Conservation (phyloP, 352 stramenopile genomes). For the Globisporangium cederbergense region DNA sequence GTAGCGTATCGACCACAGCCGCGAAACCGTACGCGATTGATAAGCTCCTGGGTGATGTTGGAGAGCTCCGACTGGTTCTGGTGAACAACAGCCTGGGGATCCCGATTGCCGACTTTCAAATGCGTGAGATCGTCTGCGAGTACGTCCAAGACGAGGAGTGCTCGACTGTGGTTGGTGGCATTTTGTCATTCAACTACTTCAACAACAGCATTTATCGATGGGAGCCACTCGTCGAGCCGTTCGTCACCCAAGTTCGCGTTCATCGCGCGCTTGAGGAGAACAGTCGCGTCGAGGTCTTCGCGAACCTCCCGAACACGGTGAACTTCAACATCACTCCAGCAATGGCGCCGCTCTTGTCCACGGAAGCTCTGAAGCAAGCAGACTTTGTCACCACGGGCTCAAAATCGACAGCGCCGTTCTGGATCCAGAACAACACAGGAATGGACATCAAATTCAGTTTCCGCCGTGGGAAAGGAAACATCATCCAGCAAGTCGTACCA, state of each 20-base stretch:
- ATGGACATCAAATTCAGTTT: conserved; percentile 86
- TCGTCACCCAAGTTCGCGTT: conserved; percentile 73
- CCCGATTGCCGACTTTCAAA: conserved; percentile 82
- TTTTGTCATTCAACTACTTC: conserved; percentile 86
- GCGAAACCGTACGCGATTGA: conserved; percentile 49
- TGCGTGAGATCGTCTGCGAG: conserved; percentile 86
- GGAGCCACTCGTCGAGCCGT: conserved; percentile 84
- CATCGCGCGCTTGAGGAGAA: conserved; percentile 69
- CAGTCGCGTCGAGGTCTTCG: conserved; percentile 73
- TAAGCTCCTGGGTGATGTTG: conserved; percentile 83
- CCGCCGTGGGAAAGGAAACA: conserved; percentile 65
- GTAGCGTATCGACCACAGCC: not conserved
- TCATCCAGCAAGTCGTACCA: conserved; percentile 74
- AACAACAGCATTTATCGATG: conserved; percentile 91
- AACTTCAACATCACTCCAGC: conserved; percentile 88
- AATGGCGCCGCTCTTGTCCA: conserved; percentile 82
- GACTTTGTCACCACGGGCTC: conserved; percentile 86
- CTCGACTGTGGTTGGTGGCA: conserved; percentile 72
- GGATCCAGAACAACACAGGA: conserved; percentile 86
- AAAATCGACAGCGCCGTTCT: conserved; percentile 87
- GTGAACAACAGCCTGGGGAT: conserved; percentile 89
- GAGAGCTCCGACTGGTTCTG: conserved; percentile 76
- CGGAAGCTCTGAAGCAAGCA: conserved; percentile 72
- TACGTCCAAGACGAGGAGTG: conserved; percentile 85
- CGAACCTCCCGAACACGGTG: conserved; percentile 78